Percentiles rank a stretch among this genome's conserved stretches.
Conservation (phyloP, 1,284 basidiomycete species). For the Austroboletus novae-zelandiae region DNA sequence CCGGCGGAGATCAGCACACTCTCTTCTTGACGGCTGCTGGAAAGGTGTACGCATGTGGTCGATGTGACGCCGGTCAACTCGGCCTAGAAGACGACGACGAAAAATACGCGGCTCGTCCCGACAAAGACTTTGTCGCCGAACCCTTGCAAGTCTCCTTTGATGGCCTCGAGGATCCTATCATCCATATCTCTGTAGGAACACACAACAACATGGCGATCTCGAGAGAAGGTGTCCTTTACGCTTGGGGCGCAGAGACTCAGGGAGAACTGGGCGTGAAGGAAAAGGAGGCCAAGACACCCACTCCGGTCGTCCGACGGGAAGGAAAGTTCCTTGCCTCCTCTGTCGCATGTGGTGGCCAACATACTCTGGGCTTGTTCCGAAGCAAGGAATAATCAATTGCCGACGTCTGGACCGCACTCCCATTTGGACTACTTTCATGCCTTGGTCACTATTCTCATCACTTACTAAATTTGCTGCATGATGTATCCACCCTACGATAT, state of each 20-base stretch:
- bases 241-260: conserved; percentile 83
- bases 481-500: conserved; percentile 20
- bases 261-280: conserved; percentile 65
- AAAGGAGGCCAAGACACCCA: conserved; percentile 58
- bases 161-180: conserved; percentile 63
- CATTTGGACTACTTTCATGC: conserved; percentile 17
- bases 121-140: conserved; percentile 58
- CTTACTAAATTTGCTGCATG: conserved; percentile 27
- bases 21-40: conserved; percentile 85
- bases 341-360: conserved; percentile 70
- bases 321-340: conserved; percentile 61
- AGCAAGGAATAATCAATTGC: conserved; percentile 41
- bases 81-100: conserved; percentile 66
- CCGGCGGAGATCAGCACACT: conserved; percentile 83
- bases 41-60: conserved; percentile 80
- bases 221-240: conserved; percentile 73
- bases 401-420: conserved; percentile 12
- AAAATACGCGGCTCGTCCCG: conserved; percentile 49
- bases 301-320: conserved; percentile 63
- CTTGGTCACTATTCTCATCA: conserved; percentile 16
- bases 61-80: conserved; percentile 76
- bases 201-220: conserved; percentile 85
- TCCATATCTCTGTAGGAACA: conserved; percentile 73
- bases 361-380: conserved; percentile 66
- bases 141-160: conserved; percentile 68